Base-by-base conservation (phyloP, 805 yeast genomes). In the Hanseniaspora clermontiae region DNA sequence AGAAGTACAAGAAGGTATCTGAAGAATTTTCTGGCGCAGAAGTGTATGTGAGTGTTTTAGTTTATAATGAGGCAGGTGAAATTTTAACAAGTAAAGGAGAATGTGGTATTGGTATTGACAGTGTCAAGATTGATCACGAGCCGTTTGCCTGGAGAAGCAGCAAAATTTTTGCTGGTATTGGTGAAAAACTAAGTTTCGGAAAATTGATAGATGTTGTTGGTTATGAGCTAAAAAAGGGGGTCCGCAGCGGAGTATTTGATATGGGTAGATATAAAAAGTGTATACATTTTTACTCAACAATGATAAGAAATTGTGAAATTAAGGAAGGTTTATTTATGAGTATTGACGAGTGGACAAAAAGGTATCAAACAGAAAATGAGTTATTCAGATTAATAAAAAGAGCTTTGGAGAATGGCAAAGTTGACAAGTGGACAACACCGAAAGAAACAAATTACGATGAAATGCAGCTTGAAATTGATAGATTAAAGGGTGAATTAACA, bases 111-210 rank as follows among this genome's bases (percentile, higher is more conserved):
- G 11, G 37, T 4, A 5, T n/a, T 34, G 42, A 34, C 9, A 20
- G 27, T 17, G 55, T 43, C n/a, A 4, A 20, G 3, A 24, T 51
- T 11, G 29, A 43, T 15, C n/a, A 29, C 17, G 24, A 32, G 15
- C 49, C 49, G 3, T 51, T 43, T 43, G 27, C 8, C 9, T 51
- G 55, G 55, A 51, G 55, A 43, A 17, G 29, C n/a, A 19, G 36
- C 9, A 27, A 24, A 5, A 31, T 36, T 20, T 51, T 43, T 15
- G 27, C 34, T 4, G 14, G 11, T 12, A 34, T 20, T 39, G 29
- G 17, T 19, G 11, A 6, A n/a, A 17, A 39, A 8, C 20, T 39
- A 39, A 39, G 24, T 6, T 39, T n/a, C 14, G 43, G 43, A 17
- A 39, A 39, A 20, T 17, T 39, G 7, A 5, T 39, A 7, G 6